phyloP scores from a whole-genome alignment of 495 filamentous ascomycete genomes.

The Penicillium chermesinum region DNA sequence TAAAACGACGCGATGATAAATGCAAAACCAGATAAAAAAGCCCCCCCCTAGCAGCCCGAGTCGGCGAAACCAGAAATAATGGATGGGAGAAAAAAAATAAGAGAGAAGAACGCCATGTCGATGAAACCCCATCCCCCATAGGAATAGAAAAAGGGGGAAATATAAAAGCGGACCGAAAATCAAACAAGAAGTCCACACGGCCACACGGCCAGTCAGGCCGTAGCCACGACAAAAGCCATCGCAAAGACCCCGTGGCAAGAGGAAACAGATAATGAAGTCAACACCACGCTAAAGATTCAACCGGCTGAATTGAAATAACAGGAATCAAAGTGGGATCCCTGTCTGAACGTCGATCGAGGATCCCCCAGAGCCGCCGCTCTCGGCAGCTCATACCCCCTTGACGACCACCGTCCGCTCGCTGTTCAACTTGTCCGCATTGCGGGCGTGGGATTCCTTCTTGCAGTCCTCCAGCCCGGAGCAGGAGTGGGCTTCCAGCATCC shows the following conservation, averaged over 20 bases:
- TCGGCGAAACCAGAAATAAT: background rate
- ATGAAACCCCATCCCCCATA: constrained; percentile 9
- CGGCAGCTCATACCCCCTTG: constrained; percentile 50
- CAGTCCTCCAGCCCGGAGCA: constrained; percentile 94
- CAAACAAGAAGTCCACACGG: background rate
- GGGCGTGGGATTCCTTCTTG: constrained; percentile 90
- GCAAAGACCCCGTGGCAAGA: constrained; percentile 1
- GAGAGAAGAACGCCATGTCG: constrained; percentile 13
- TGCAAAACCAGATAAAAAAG: constrained; percentile 12
- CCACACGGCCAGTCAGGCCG: constrained; percentile 5
- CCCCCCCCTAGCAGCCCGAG: too few species aligned
- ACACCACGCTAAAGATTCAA: constrained; percentile 20
- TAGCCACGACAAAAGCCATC: constrained; percentile 2
- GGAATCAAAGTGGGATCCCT: constrained; percentile 5
- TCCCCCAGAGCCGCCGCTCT: background rate
- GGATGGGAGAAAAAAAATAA: background rate
- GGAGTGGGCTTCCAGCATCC: constrained; percentile 87
- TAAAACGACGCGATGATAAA: constrained; percentile 1
- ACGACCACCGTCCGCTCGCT: constrained; percentile 74
- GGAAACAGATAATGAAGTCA: constrained; percentile 4
- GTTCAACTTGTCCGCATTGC: constrained; percentile 87
- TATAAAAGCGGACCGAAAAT: background rate
- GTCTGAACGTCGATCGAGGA: background rate
- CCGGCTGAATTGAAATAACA: constrained; percentile 11
- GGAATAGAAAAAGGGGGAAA: constrained; percentile 2